Evolutionary conservation across 345 rosid species (phyloP), one percentile per base, ranked within the genome.

Genomic region (Lagerstroemia speciosa): DNA sequence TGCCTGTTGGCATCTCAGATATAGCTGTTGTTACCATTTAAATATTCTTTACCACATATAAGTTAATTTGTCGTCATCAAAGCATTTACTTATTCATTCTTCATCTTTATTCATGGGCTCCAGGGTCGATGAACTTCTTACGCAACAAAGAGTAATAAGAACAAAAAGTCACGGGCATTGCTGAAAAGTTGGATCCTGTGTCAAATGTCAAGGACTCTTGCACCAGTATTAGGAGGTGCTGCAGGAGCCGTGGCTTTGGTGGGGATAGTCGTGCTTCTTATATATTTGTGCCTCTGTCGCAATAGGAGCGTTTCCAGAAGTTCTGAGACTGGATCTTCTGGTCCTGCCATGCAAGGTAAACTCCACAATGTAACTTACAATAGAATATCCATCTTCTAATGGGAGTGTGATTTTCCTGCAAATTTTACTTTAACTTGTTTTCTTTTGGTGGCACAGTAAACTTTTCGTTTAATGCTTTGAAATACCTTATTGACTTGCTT

Each of bases 251-350:
- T 89, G 83, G 84, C 88, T 80, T 83, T 93, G 75, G 79, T 85
- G 78, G 88, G 82, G 73, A 71, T 86, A 36, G 74, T 78, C 48
- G 65, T 78, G 74, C 77, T 85, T 62, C 69, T 87, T 66, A 20
- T 89, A 17, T 93, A 91, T 93, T 81, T 85, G 75, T 90, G 81
- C 69, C 65, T 87, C 64, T 84, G 57, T 80, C 84, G 48, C 65
- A 80, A 78, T 69, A 78, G 66, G 64, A 83, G 73, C 62, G 72
- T 69, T 30, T 86, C 92, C 1, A 82, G 92, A 81, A 81, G 87
- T 66, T 90, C 98, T 16, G 98, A 93, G 78, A 84, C 94, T 24
- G 93, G 88, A 48, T 90, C 98, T 67, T 90, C 97, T 12, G 97
- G 89, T 64, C 84, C 83, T 53, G 87, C 93, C 67, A 53, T 78